Evolutionary conservation across 345 rosid genomes (phyloP).

Genomic region (Eucalyptus polybractea): DNA sequence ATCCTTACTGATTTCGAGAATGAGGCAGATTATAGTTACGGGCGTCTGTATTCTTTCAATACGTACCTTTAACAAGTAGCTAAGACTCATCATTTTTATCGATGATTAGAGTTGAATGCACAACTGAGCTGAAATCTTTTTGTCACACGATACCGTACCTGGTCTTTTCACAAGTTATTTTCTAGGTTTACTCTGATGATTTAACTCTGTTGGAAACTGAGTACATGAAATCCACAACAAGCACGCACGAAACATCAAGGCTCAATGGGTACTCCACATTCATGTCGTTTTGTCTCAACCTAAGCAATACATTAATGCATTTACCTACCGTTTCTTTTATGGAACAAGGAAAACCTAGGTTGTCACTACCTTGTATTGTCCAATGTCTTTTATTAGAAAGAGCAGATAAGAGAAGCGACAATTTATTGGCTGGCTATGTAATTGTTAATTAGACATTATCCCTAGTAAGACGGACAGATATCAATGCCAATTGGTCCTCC

Average conservation of each 20-base stretch:
- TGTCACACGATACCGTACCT: background rate
- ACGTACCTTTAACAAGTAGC: background rate
- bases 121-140: background rate
- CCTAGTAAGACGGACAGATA: background rate
- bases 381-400: background rate
- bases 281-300: background rate
- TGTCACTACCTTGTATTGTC: background rate
- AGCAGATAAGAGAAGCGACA: background rate
- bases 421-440: background rate
- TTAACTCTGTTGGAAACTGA: background rate
- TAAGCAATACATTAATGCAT: background rate
- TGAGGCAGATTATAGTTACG: background rate
- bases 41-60: background rate
- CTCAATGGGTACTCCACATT: background rate
- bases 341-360: background rate
- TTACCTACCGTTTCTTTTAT: background rate
- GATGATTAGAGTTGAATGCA: background rate
- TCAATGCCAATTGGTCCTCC: background rate
- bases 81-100: background rate
- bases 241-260: background rate
- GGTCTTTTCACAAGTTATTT: background rate
- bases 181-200: background rate
- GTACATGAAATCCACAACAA: background rate
- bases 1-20: background rate
- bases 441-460: no score